Evolutionary conservation across 1,284 basidiomycete species (phyloP).

Genomic region (Hortiboletus rubellus): DNA sequence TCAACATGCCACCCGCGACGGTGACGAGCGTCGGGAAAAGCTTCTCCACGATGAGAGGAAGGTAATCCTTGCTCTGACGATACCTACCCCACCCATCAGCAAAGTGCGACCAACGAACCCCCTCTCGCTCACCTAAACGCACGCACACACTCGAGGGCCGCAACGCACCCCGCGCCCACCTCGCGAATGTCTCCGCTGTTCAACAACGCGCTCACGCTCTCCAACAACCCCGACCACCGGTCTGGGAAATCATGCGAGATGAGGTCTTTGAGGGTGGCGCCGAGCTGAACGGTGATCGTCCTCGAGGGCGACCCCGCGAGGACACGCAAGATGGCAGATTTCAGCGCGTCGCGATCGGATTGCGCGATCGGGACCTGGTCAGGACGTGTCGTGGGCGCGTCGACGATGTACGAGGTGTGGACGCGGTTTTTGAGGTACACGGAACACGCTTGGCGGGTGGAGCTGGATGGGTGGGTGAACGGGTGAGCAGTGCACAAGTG

Average conservation of each 20-base stretch:
- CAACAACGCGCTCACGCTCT: conserved; percentile 63
- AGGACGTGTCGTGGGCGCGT: conserved; percentile 46
- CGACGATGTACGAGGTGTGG: conserved; percentile 57
- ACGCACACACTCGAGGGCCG: conserved; percentile 70
- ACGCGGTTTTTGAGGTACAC: conserved; percentile 89
- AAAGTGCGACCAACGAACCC: background rate
- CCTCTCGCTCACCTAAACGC: conserved; percentile 57
- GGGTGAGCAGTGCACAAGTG: background rate
- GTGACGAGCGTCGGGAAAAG: conserved; percentile 73
- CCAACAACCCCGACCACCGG: conserved; percentile 66
- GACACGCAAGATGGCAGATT: conserved; percentile 63
- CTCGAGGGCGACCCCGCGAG: conserved; percentile 66
- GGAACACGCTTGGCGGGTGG: conserved; percentile 75
- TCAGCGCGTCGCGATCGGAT: conserved; percentile 70
- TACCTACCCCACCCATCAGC: conserved; percentile 45
- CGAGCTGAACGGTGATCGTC: conserved; percentile 73
- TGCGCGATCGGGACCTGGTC: conserved; percentile 61
- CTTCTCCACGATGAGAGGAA: conserved; percentile 58
- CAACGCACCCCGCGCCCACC: conserved; percentile 77
- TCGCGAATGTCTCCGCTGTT: conserved; percentile 63
- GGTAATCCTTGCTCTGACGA: conserved; percentile 58
- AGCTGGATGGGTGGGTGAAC: conserved; percentile 40
- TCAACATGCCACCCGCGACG: conserved; percentile 66
- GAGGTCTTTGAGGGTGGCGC: conserved; percentile 66
- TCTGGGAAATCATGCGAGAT: conserved; percentile 75